Percentiles rank a stretch among this genome's conserved stretches.
Evolutionary conservation across 768 basidiomycete genomes (phyloP).

Genomic region (Candolleomyces eurysporus): DNA sequence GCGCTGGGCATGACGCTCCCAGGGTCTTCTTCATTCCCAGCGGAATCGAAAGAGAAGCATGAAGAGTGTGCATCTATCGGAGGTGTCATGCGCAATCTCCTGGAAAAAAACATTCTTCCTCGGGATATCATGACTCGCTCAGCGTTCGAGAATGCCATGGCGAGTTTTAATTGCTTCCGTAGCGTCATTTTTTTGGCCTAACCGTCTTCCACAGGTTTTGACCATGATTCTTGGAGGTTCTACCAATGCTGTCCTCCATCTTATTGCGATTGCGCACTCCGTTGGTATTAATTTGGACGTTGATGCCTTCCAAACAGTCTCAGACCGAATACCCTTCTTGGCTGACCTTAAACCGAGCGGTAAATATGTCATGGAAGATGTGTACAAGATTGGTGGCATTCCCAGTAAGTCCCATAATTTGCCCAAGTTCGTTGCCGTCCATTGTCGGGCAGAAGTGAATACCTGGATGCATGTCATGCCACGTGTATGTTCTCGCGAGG

Average conservation of each 20-base stretch:
- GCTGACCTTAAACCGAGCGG: constrained; percentile 97
- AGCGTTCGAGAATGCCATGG: constrained; percentile 99
- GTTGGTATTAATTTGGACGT: constrained; percentile 86
- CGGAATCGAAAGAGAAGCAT: constrained; percentile 85
- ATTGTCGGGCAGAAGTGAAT: no score
- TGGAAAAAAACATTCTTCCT: constrained; percentile 90
- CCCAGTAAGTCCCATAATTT: constrained; percentile 61
- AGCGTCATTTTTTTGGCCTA: background rate
- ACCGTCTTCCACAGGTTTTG: constrained; percentile 58
- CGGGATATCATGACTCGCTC: constrained; percentile 95
- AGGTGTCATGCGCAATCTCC: constrained; percentile 76
- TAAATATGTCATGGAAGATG: constrained; percentile 98
- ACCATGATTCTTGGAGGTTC: constrained; percentile 98
- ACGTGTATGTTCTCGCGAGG: background rate
- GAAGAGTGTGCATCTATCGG: constrained; percentile 83
- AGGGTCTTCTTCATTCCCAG: constrained; percentile 96
- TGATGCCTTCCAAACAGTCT: constrained; percentile 93
- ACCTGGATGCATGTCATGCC: background rate
- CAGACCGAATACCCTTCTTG: constrained; percentile 90
- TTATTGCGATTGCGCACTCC: constrained; percentile 95
- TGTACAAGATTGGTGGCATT: constrained; percentile 93
- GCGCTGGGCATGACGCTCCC: constrained; percentile 95
- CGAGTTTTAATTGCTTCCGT: constrained; percentile 28
- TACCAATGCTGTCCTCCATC: constrained; percentile 94
- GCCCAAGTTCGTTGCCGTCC: background rate